Evolutionary conservation across 2,329 filamentous ascomycete species (phyloP), one percentile per base, ranked within the genome.

Genomic region (Exophiala viscosa): DNA sequence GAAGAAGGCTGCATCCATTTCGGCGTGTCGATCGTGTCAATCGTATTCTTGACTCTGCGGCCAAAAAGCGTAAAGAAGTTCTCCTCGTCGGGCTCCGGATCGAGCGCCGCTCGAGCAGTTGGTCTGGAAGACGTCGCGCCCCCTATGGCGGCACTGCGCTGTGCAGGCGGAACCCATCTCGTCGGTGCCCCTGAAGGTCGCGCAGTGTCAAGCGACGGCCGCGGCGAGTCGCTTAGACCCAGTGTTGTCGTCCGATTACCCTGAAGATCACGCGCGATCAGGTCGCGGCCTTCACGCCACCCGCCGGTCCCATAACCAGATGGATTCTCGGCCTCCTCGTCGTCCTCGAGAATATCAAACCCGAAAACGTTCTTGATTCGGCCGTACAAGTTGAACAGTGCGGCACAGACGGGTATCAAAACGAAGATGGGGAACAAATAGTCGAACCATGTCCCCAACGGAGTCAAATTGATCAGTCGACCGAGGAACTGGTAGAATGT

Each of bases 401-500:
- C 92, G 3, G 91, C 91, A 18, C 83, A 79, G 2, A 96, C 88
- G 0, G 93, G 93, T 0, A 97, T 67, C 15, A 97, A 76, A 31
- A 99, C 84, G 60, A 97, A 84, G 6, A 91, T 82, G 0, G 93
- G 93, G 70, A 97, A 96, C 54, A 95, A 81, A 57, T 85, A 85
- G 60, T 93, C 89, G 67, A 97, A 96, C 67, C 88, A 88, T 40
- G 83, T 81, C 3, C 91, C 90, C 1, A 96, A 74, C 0, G 85
- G 82, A 0, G 90, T 96, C 13, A 96, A 77, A 64, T 92, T 83
- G 69, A 99, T 90, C 9, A 90, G 79, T 39, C 82, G 74, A 5
- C 93, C 93, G 0, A 99, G 79, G 64, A 99, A 96, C 38, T 81
- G 70, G 72, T 92, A 96, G 70, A 97, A 99, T 0, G 85, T 83